Evolutionary conservation across 305 asterid genomes (phyloP).

Genomic region (Ilex paraguariensis): DNA sequence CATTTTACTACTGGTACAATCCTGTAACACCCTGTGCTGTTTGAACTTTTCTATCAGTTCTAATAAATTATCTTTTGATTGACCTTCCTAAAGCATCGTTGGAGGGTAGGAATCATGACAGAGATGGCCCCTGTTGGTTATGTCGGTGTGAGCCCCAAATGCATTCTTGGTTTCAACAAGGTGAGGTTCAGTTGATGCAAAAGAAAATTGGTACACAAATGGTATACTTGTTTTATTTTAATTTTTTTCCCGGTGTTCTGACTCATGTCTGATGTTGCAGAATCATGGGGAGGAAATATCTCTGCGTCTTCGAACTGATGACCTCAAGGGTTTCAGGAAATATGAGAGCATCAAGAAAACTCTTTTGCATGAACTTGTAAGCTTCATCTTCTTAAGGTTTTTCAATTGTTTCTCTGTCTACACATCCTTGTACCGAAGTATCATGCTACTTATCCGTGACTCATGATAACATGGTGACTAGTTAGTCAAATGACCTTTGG

Average conservation of each 20-base stretch:
- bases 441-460: no score
- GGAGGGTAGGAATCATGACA: constrained; percentile 89
- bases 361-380: constrained; percentile 88
- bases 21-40: constrained; percentile 7
- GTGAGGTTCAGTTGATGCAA: constrained; percentile 28
- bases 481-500: no score
- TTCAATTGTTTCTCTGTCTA: neutral
- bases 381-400: constrained; percentile 3
- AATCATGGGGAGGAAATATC: constrained; percentile 96
- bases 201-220: constrained; percentile 1
- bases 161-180: constrained; percentile 93
- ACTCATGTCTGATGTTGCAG: constrained; percentile 20
- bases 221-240: constrained; percentile 5
- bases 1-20: constrained; percentile 12
- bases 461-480: no score
- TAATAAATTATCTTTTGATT: constrained; percentile 23
- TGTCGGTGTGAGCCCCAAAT: constrained; percentile 84
- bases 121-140: constrained; percentile 97
- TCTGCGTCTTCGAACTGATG: constrained; percentile 90
- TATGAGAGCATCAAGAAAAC: constrained; percentile 79
- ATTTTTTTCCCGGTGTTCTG: neutral
- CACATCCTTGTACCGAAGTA: neutral
- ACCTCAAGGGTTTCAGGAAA: constrained; percentile 95
- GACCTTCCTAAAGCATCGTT: constrained; percentile 62
- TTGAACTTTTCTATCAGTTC: constrained; percentile 2